These are phyloP conservation scores for Sungouiella blattae DNA, from an alignment of 805 yeast genomes.

Conservation along the genomic window DNA sequence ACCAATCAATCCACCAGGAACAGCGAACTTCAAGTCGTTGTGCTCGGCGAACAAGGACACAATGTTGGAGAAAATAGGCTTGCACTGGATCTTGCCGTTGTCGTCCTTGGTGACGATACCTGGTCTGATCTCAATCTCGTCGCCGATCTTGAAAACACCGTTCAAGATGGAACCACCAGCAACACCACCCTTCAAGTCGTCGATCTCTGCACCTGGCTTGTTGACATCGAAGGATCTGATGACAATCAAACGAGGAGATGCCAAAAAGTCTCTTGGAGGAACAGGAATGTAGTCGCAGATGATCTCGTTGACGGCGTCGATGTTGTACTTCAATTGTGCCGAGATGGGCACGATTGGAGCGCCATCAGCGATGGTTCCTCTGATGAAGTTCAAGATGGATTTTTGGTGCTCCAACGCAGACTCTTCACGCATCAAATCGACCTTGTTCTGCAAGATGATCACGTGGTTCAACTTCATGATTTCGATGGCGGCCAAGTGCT, in stretches of 20 bases:
- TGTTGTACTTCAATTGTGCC: slow-evolving; percentile 97
- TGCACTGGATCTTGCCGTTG: slow-evolving; percentile 83
- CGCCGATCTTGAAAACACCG: slow-evolving; percentile 96
- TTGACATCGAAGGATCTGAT: slow-evolving; percentile 98
- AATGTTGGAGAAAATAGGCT: slow-evolving; percentile 91
- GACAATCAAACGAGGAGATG: slow-evolving; percentile 92
- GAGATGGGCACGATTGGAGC: slow-evolving; percentile 99
- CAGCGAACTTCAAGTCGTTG: slow-evolving; percentile 96
- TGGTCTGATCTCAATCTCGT: slow-evolving; percentile 98
- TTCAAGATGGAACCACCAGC: slow-evolving; percentile 98
- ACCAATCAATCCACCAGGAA: slow-evolving; percentile 99
- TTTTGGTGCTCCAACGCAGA: slow-evolving; percentile 94
- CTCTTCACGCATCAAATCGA: slow-evolving; percentile 97
- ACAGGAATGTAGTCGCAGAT: slow-evolving; percentile 94
- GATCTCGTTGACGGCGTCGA: slow-evolving; percentile 96
- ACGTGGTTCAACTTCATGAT: slow-evolving; percentile 98
- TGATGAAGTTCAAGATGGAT: slow-evolving; percentile 84
- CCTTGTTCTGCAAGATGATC: slow-evolving; percentile 94
- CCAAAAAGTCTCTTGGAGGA: slow-evolving; percentile 91
- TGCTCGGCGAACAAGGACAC: slow-evolving; percentile 96
- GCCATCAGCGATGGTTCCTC: slow-evolving; percentile 98
- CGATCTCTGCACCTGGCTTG: slow-evolving; percentile 97
- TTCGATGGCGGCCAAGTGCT: slow-evolving; percentile 98
- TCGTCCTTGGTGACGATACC: slow-evolving; percentile 98
- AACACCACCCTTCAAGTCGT: slow-evolving; percentile 98